phyloP scores from a whole-genome alignment of 2,329 filamentous ascomycete species.

The Cytospora piceae region DNA sequence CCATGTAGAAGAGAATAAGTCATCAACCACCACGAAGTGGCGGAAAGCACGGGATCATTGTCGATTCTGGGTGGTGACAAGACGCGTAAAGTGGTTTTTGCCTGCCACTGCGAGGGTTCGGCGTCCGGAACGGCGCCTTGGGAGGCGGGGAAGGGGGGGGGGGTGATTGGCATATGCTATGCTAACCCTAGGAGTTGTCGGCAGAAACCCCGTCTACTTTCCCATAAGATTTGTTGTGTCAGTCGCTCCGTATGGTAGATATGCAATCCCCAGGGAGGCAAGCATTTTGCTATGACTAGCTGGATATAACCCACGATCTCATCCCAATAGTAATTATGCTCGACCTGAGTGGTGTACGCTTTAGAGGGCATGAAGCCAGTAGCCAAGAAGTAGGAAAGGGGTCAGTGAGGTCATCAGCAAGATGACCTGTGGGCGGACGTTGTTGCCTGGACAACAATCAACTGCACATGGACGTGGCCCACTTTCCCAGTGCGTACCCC shows the following conservation, averaged over 20 bases:
- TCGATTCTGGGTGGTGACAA: background rate
- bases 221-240: background rate
- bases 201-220: background rate
- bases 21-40: slow-evolving; percentile 10
- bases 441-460: slow-evolving; percentile 16
- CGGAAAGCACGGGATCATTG: background rate
- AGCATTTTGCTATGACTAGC: background rate
- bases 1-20: slow-evolving; percentile 19
- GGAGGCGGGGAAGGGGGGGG: background rate
- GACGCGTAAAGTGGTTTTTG: slow-evolving; percentile 29
- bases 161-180: background rate
- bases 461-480: background rate
- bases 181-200: background rate
- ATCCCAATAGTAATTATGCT: background rate
- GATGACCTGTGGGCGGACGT: background rate
- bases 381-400: background rate
- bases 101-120: slow-evolving; percentile 5
- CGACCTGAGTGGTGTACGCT: background rate
- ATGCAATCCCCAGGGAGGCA: background rate
- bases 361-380: background rate
- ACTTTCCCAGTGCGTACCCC: background rate
- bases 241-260: background rate
- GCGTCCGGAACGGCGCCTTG: background rate
- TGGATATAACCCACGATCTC: no score
- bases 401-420: background rate